These are phyloP conservation scores for Bullera alba DNA, from an alignment of 768 basidiomycete genomes.

Conservation along the genomic window DNA sequence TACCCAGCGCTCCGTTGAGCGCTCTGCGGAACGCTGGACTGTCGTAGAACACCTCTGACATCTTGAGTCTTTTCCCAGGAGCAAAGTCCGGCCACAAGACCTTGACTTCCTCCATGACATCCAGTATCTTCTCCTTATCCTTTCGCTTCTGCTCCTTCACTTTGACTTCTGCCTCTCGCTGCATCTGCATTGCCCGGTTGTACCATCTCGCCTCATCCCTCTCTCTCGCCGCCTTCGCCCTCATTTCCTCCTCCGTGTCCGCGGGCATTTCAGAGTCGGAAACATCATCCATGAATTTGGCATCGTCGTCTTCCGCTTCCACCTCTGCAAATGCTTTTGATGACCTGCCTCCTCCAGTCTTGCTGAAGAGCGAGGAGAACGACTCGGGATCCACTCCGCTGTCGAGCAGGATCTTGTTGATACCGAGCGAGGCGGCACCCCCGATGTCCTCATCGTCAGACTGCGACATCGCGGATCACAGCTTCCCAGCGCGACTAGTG, in stretches of 20 bases:
- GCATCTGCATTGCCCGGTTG: not conserved
- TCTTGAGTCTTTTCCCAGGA: slow-evolving; percentile 24
- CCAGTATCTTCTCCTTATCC: slow-evolving; percentile 8
- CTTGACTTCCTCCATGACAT: slow-evolving; percentile 11
- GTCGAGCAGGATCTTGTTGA: not conserved
- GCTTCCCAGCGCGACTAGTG: too few species aligned
- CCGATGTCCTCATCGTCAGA: not conserved
- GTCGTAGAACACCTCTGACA: slow-evolving; percentile 38
- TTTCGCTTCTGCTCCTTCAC: slow-evolving; percentile 4
- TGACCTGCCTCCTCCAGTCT: not conserved
- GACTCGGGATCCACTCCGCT: not conserved
- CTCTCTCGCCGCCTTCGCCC: not conserved
- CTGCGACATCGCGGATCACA: too few species aligned
- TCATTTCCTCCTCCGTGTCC: not conserved
- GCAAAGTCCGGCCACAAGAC: slow-evolving; percentile 35
- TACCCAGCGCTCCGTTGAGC: slow-evolving; percentile 1
- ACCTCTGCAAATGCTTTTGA: not conserved
- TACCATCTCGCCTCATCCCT: not conserved
- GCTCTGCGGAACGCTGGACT: slow-evolving; percentile 20
- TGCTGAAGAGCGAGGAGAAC: not conserved
- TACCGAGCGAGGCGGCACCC: not conserved
- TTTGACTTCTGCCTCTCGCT: not conserved
- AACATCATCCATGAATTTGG: not conserved
- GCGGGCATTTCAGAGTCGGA: not conserved
- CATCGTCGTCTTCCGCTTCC: not conserved